Evolutionary conservation across 805 yeast genomes (phyloP), one percentile per base, ranked within the genome.

Genomic region (Wickerhamomyces sydowiorum): DNA sequence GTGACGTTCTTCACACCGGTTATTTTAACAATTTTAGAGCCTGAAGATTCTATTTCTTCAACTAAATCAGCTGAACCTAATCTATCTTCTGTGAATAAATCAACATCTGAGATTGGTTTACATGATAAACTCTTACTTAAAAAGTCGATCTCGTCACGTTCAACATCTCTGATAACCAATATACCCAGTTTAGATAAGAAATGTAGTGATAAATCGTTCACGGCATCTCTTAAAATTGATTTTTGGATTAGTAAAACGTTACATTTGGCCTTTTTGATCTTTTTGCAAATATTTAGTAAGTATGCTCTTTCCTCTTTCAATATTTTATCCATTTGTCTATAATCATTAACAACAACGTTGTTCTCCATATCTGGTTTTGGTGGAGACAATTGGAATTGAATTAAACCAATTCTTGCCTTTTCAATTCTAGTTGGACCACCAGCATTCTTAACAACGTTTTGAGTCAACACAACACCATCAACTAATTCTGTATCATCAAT

Each of bases 271-370:
- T 93, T 93, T 62, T 95, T 93, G 68, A 93, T 88, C 62, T 87
- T 88, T 67, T 93, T 93, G 72, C 96, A 90, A 61, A 93, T 86
- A 64, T 91, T 91, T 61, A 93, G 76, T 59, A 93, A 70, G 62
- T 93, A 93, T 23, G 96, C 93, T 62, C 99, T 82, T 73, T 93
- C 99, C 68, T 93, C 99, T 61, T 95, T 93, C 61, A 93, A 73
- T 54, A 93, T 93, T 70, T 91, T 93, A 67, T 93, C 99, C 99
- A 93, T 93, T 67, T 93, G 99, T 66, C 99, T 80, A 71, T 93
- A 93, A 65, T 93, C 99, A 60, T 86, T 93, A 42, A 93, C 98
- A 44, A 93, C 96, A 38, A 93, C 91, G 61, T 90, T 91, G 65
- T 93, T 93, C 69, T 93, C 99, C 84, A 95, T 56, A 36, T 76